Percentiles rank a stretch among this genome's conserved stretches.
phyloP scores from a whole-genome alignment of 176 grass and related monocot species.

The Hsuehochloa calcarea region DNA sequence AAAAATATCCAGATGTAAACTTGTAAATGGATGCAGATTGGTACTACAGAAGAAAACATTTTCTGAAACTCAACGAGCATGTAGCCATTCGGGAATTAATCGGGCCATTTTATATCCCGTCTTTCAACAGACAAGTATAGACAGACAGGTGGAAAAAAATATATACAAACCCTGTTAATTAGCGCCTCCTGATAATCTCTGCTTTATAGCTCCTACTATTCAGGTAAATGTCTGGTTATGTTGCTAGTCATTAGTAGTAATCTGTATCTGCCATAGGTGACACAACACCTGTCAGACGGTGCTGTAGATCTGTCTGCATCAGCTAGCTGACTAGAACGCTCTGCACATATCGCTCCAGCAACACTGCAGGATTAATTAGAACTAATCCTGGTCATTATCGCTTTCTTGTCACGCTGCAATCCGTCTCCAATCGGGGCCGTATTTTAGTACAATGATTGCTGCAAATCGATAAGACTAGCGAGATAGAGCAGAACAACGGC shows the following conservation, averaged over 20 bases:
- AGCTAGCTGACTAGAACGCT: background rate
- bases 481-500: too few relatives aligned
- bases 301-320: background rate
- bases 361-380: background rate
- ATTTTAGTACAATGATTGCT: conserved; percentile 20
- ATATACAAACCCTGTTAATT: background rate
- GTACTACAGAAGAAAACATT: too few relatives aligned
- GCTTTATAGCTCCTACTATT: background rate
- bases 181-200: background rate
- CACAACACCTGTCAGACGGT: background rate
- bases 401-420: background rate
- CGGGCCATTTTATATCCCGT: background rate
- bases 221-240: background rate
- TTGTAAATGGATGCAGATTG: too few relatives aligned
- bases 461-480: background rate
- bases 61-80: background rate
- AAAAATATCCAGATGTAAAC: too few relatives aligned
- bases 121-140: background rate
- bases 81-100: background rate
- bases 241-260: background rate
- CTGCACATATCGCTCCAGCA: background rate
- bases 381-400: background rate
- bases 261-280: background rate
- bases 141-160: background rate
- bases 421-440: background rate